Evolutionary conservation across 1,284 basidiomycete species (phyloP).

Genomic region (Takashimella tepidaria): DNA sequence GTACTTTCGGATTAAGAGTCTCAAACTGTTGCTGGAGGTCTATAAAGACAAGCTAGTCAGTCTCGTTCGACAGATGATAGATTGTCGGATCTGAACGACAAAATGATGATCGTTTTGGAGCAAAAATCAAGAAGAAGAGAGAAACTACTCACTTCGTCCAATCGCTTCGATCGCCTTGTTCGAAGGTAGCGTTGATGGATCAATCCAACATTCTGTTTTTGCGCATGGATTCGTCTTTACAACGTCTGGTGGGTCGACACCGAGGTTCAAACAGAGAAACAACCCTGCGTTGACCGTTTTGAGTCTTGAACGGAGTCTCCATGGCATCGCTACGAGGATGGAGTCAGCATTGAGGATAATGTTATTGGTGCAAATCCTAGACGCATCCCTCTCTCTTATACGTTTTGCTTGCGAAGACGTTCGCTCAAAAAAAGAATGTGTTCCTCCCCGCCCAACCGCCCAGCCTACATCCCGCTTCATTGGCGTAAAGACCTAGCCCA

Average conservation of each 20-base stretch:
- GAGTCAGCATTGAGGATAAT: not conserved
- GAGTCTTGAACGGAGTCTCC: conserved; percentile 75
- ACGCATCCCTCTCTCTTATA: conserved; percentile 2
- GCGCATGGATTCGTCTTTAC: conserved; percentile 97
- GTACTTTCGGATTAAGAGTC: conserved; percentile 74
- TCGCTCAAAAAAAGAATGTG: too few species aligned
- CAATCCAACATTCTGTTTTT: conserved; percentile 94
- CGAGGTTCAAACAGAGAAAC: conserved; percentile 95
- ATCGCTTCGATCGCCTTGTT: conserved; percentile 65
- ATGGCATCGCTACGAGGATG: conserved; percentile 45
- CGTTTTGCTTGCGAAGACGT: too few species aligned
- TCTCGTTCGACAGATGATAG: too few species aligned
- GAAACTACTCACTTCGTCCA: conserved; percentile 37
- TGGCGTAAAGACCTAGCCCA: too few species aligned
- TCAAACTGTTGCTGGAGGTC: conserved; percentile 94
- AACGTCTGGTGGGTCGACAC: conserved; percentile 94
- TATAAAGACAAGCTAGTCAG: too few species aligned
- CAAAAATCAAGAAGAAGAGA: not conserved
- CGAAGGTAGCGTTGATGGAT: conserved; percentile 81
- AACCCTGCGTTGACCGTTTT: conserved; percentile 89
- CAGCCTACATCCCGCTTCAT: too few species aligned
- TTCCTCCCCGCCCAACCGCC: too few species aligned
- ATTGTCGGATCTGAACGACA: too few species aligned
- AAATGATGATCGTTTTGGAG: not conserved
- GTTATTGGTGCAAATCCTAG: not conserved